Conservation (phyloP, 2,329 filamentous ascomycete genomes). For the Xylariaceae sp. region DNA sequence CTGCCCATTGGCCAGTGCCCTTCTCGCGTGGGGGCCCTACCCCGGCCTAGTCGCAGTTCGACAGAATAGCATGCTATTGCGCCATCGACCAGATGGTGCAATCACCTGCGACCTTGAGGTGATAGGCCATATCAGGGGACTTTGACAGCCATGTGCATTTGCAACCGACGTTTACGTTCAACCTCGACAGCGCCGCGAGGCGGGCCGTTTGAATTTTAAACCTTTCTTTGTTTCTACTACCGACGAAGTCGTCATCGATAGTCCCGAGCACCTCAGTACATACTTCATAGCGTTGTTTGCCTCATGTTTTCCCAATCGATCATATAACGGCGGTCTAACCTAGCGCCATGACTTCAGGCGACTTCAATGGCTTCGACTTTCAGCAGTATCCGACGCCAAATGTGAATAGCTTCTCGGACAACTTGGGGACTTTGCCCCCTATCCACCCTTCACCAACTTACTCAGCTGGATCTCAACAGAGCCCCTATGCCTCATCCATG, state of each 20-base stretch:
- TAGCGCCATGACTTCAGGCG: conserved; percentile 53
- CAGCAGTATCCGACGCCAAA: conserved; percentile 50
- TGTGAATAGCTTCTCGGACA: conserved; percentile 45
- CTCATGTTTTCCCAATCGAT: conserved; percentile 23
- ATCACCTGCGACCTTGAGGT: conserved; percentile 57
- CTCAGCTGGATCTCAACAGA: conserved; percentile 38
- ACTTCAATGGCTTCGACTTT: conserved; percentile 58
- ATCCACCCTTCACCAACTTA: conserved; percentile 54
- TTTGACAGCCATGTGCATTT: conserved; percentile 17
- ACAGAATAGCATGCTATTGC: conserved; percentile 32
- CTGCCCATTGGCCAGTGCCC: conserved; percentile 18
- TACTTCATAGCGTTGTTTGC: conserved; percentile 20
- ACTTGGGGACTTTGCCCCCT: conserved; percentile 43
- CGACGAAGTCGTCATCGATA: conserved; percentile 29
- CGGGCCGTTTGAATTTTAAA: conserved; percentile 23
- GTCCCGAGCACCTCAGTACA: conserved; percentile 28
- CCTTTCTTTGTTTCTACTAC: conserved; percentile 14
- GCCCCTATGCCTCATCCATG: conserved; percentile 31
- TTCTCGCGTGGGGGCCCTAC: background rate
- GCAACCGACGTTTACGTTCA: conserved; percentile 15
- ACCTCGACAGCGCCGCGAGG: conserved; percentile 22
- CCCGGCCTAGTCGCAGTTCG: conserved; percentile 14
- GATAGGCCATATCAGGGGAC: conserved; percentile 20
- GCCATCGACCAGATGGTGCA: conserved; percentile 51
- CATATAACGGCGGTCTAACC: conserved; percentile 37